Percentiles rank a stretch among this genome's conserved stretches.
These are phyloP conservation scores for Phaeoacremonium minimum DNA, from an alignment of 2,329 filamentous ascomycete genomes.

Conservation along the genomic window DNA sequence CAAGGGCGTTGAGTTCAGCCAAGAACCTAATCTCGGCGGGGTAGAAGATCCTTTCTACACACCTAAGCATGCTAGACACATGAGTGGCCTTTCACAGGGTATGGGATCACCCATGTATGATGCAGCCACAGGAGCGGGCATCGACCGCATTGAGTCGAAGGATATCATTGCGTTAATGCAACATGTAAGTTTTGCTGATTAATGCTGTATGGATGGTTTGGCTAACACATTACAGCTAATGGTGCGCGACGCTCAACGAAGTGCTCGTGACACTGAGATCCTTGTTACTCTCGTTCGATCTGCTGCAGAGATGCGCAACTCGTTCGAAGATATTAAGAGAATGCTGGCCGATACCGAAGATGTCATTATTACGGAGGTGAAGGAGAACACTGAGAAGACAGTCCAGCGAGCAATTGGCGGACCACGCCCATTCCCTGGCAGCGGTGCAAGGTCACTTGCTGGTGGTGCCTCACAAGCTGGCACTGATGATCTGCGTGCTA, in stretches of 20 bases:
- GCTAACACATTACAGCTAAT: conserved; percentile 59
- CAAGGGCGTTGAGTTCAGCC: conserved; percentile 51
- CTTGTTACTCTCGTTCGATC: conserved; percentile 89
- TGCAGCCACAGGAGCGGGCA: conserved; percentile 77
- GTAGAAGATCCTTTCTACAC: conserved; percentile 65
- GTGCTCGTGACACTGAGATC: conserved; percentile 94
- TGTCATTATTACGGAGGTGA: conserved; percentile 80
- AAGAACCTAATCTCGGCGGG: conserved; percentile 45
- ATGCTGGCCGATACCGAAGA: conserved; percentile 88
- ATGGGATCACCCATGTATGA: conserved; percentile 90
- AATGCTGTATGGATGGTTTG: neutral
- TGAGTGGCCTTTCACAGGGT: conserved; percentile 88
- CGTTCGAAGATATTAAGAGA: conserved; percentile 91
- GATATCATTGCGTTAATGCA: conserved; percentile 98
- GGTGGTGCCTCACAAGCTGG: conserved; percentile 49
- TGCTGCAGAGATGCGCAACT: conserved; percentile 94
- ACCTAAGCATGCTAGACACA: conserved; percentile 58
- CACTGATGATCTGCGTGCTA: conserved; percentile 58
- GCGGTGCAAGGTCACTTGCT: conserved; percentile 55
- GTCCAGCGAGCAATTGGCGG: conserved; percentile 79
- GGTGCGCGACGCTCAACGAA: conserved; percentile 92
- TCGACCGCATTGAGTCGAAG: conserved; percentile 90
- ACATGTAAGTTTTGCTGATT: conserved; percentile 54
- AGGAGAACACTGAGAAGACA: conserved; percentile 82
- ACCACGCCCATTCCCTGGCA: conserved; percentile 75